Percentiles rank a stretch among this genome's conserved stretches.
phyloP scores from a whole-genome alignment of 352 stramenopile species.

The Plasmopara muralis region DNA sequence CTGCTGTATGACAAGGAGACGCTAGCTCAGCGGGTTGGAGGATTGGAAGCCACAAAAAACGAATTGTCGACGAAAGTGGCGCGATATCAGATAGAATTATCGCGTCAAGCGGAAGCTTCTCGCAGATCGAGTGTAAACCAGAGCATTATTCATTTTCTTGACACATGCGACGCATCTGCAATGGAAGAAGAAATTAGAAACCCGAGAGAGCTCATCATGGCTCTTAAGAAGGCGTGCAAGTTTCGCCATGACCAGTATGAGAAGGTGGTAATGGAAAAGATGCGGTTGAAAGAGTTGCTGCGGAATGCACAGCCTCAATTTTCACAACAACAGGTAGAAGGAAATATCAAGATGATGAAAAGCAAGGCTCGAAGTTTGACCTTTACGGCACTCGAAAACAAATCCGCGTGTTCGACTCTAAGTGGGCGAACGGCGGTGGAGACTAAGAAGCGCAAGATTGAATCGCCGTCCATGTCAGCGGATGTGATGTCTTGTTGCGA shows the following conservation, averaged over 20 bases:
- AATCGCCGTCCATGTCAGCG: constrained; percentile 14
- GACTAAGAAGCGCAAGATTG: constrained; percentile 55
- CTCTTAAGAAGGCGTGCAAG: constrained; percentile 75
- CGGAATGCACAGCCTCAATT: constrained; percentile 25
- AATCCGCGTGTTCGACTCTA: constrained; percentile 17
- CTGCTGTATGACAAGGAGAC: constrained; percentile 57
- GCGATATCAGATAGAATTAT: constrained; percentile 73
- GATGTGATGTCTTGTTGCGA: constrained; percentile 12
- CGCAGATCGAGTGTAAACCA: constrained; percentile 54
- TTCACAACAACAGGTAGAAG: constrained; percentile 9
- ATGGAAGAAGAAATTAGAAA: constrained; percentile 77
- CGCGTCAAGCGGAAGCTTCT: constrained; percentile 45
- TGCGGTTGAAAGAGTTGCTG: constrained; percentile 61
- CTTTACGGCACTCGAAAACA: constrained; percentile 17
- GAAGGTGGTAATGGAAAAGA: constrained; percentile 76
- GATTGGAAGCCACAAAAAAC: constrained; percentile 40
- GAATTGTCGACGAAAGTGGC: constrained; percentile 63
- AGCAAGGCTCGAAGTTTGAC: constrained; percentile 19
- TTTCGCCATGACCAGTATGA: constrained; percentile 81
- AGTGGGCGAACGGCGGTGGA: constrained; percentile 26
- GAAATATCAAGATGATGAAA: constrained; percentile 16
- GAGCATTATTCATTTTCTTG: constrained; percentile 66
- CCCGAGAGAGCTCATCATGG: constrained; percentile 62
- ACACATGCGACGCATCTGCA: constrained; percentile 57
- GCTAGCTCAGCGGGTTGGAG: constrained; percentile 40